A percentile compares a stretch with the other conserved stretches of the same genome.
Conservation (phyloP, 306 rosid genomes). For the Gynostemma pentaphyllum region DNA sequence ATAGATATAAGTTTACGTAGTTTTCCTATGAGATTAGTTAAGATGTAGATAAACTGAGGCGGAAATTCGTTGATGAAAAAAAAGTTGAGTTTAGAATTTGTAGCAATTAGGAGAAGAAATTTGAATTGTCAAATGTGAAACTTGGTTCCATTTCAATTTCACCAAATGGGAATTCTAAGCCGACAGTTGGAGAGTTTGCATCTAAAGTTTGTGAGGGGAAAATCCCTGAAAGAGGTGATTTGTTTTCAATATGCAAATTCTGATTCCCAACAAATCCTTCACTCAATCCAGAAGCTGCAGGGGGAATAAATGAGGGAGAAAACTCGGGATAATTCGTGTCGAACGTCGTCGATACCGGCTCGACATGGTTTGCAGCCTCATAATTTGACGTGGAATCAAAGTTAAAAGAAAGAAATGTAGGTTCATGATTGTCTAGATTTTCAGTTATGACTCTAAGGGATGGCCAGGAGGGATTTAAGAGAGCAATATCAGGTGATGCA, state of each 20-base stretch:
- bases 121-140: slow-evolving; percentile 45
- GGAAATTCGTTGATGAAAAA: too few relatives aligned
- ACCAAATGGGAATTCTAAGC: slow-evolving; percentile 37
- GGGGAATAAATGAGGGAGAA: slow-evolving; percentile 34
- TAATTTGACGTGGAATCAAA: slow-evolving; percentile 19
- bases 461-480: slow-evolving; percentile 26
- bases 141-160: slow-evolving; percentile 37
- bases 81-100: not conserved
- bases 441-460: slow-evolving; percentile 52
- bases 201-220: slow-evolving; percentile 36
- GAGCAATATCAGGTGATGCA: slow-evolving; percentile 18
- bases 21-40: too few relatives aligned
- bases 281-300: slow-evolving; percentile 31
- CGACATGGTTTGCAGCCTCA: slow-evolving; percentile 12
- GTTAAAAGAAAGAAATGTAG: slow-evolving; percentile 16
- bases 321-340: slow-evolving; percentile 22
- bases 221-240: slow-evolving; percentile 25
- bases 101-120: slow-evolving; percentile 20
- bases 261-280: slow-evolving; percentile 17
- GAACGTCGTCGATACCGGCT: not conserved
- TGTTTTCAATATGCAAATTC: slow-evolving; percentile 21
- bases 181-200: slow-evolving; percentile 32
- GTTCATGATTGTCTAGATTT: slow-evolving; percentile 26
- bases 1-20: too few relatives aligned
- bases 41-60: too few relatives aligned